Evolutionary conservation across 306 rosid genomes (phyloP), one percentile per base, ranked within the genome.

Genomic region (Lathyrus oleraceus): DNA sequence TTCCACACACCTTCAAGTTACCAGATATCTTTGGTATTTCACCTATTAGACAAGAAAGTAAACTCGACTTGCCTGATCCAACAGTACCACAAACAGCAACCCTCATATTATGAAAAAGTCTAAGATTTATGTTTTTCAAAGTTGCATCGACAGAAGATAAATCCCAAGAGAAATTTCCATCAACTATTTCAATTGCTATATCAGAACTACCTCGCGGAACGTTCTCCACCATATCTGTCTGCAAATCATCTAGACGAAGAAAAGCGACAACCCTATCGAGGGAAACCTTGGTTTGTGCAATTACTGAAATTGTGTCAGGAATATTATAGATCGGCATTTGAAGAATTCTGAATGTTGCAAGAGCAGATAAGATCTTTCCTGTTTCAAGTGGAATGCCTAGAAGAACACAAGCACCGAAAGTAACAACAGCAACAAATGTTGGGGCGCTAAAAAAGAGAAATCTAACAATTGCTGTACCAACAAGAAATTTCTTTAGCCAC

Each of bases 1-100:
- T 81, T 32, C 97, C 98, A 70, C 96, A 88, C 56, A 88, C 70
- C 76, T 74, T 86, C 48, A 93, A 6, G 1, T 61, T 79, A 43
- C 98, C 97, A 6, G 96, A 82, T 63, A 84, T 57, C 83, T 85
- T 90, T 7, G 96, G 88, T 10, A 93, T 76, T 81, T 93, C 98
- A 58, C 98, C 98, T 2, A 88, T 58, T 19, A 90, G 81, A 40
- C 90, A 87, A 19, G 96, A 90, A 57, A 93, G 85, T 73, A 93
- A 76, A 87, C 91, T 91, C 16, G 97, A 91, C 77, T 91, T 91
- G 14, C 97, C 97, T 0, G 96, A 85, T 56, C 98, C 98, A 25
- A 93, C 96, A 6, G 87, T 82, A 21, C 97, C 97, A 78, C 97
- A 93, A 60, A 90, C 78, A 61, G 97, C 98, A 78, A 93, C 90